phyloP scores from a whole-genome alignment of 768 basidiomycete species.

The Lentinus tigrinus region DNA sequence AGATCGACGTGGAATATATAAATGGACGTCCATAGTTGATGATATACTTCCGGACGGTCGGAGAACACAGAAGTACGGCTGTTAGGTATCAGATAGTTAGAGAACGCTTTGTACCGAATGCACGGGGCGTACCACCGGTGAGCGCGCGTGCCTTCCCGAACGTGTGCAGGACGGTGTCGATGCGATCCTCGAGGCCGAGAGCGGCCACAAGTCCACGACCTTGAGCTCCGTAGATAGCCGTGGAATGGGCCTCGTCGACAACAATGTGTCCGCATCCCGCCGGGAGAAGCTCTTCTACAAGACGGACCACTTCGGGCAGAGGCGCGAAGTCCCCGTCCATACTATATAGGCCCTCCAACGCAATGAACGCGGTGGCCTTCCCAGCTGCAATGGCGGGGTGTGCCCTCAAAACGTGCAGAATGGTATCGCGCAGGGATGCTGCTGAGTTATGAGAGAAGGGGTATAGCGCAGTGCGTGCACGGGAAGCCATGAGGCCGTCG shows the following conservation, averaged over 20 bases:
- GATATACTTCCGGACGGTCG: slow-evolving; percentile 1
- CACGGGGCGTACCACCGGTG: slow-evolving; percentile 2
- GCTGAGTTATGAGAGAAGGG: slow-evolving; percentile 48
- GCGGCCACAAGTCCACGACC: slow-evolving; percentile 45
- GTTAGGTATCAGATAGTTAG: neutral
- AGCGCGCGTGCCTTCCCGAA: slow-evolving; percentile 44
- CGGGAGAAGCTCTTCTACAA: slow-evolving; percentile 38
- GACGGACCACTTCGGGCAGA: slow-evolving; percentile 38
- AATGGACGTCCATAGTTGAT: neutral
- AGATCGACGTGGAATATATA: neutral
- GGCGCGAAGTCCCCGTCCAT: slow-evolving; percentile 60
- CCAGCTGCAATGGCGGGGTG: slow-evolving; percentile 23
- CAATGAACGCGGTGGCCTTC: slow-evolving; percentile 39
- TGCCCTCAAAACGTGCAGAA: slow-evolving; percentile 29
- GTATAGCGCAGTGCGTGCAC: slow-evolving; percentile 24
- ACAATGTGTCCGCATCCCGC: slow-evolving; percentile 40
- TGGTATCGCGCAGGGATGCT: slow-evolving; percentile 26
- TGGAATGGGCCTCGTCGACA: slow-evolving; percentile 58
- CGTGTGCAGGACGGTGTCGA: slow-evolving; percentile 47
- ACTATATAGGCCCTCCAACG: slow-evolving; percentile 54
- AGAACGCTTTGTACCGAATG: neutral
- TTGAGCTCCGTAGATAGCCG: slow-evolving; percentile 44
- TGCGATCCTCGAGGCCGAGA: slow-evolving; percentile 41
- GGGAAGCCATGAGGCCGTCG: slow-evolving; percentile 45
- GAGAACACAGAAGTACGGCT: slow-evolving; percentile 7